phyloP scores from a whole-genome alignment of 2,329 filamentous ascomycete species.

The Aspergillus floridensis region DNA sequence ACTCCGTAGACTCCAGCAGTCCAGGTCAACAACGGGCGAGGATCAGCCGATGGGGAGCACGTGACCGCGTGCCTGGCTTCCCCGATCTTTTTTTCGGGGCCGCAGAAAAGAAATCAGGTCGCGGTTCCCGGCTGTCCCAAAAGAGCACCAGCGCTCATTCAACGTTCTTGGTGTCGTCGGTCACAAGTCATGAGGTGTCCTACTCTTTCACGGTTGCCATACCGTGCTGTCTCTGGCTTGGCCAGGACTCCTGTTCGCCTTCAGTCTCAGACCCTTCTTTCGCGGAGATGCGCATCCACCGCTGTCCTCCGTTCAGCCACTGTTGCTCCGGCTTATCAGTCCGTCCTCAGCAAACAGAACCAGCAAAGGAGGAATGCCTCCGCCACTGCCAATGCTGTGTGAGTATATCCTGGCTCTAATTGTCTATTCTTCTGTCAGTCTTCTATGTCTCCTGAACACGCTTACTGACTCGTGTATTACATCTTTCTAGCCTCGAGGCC shows the following conservation, averaged over 20 bases:
- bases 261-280: conserved; percentile 36
- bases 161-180: conserved; percentile 26
- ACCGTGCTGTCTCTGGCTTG: conserved; percentile 38
- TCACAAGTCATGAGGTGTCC: conserved; percentile 41
- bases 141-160: conserved; percentile 20
- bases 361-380: conserved; percentile 45
- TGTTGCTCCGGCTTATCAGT: conserved; percentile 34
- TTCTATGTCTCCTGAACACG: not conserved
- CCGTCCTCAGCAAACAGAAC: conserved; percentile 40
- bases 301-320: conserved; percentile 35
- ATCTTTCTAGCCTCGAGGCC: conserved; percentile 51
- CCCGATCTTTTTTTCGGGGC: conserved; percentile 37
- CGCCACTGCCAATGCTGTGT: conserved; percentile 46
- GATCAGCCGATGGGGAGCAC: conserved; percentile 23
- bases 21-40: conserved; percentile 11
- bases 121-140: conserved; percentile 21
- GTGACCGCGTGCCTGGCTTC: conserved; percentile 36
- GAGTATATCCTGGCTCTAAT: conserved; percentile 18
- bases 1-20: too few species aligned
- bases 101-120: conserved; percentile 21
- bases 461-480: conserved; percentile 12
- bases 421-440: not conserved
- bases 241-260: conserved; percentile 34
- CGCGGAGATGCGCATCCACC: conserved; percentile 41
- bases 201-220: conserved; percentile 41